A percentile compares a stretch with the other conserved stretches of the same genome.
These are phyloP conservation scores for Calonectria multiphialidica DNA, from an alignment of 2,329 filamentous ascomycete genomes.

Conservation along the genomic window DNA sequence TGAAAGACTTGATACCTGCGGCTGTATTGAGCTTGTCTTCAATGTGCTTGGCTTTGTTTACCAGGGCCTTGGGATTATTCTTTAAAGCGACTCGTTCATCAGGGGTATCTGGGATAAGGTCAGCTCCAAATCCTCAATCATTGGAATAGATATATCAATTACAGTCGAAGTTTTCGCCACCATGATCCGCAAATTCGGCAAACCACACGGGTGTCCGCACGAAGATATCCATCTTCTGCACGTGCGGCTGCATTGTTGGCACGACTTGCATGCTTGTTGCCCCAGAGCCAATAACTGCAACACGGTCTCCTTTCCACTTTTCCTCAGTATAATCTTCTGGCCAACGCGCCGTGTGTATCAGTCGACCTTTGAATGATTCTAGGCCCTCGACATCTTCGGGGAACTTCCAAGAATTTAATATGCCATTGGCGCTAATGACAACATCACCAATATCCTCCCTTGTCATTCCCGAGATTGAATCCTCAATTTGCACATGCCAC, in stretches of 20 bases:
- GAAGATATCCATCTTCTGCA: constrained; percentile 17
- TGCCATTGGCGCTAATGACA: constrained; percentile 6
- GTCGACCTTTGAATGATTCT: constrained; percentile 6
- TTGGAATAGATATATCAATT: background rate
- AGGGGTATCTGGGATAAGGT: background rate
- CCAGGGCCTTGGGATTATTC: background rate
- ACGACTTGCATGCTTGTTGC: constrained; percentile 13
- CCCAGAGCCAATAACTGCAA: constrained; percentile 10
- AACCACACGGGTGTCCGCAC: constrained; percentile 16
- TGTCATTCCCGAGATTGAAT: background rate
- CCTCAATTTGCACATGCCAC: background rate
- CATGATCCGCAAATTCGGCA: constrained; percentile 11
- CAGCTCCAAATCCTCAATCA: background rate
- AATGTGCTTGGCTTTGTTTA: constrained; percentile 5
- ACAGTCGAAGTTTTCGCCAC: constrained; percentile 15
- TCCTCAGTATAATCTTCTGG: background rate
- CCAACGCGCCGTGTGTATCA: constrained; percentile 17
- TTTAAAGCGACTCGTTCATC: background rate
- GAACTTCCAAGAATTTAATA: constrained; percentile 13
- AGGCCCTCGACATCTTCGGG: constrained; percentile 11
- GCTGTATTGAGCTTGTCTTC: constrained; percentile 12
- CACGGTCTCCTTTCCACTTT: background rate
- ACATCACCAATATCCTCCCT: background rate
- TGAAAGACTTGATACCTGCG: constrained; percentile 5
- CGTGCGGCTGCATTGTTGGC: constrained; percentile 12